Percentiles rank a stretch among this genome's conserved stretches.
phyloP scores from a whole-genome alignment of 441 rosid species.

The Pelargonium australe region DNA sequence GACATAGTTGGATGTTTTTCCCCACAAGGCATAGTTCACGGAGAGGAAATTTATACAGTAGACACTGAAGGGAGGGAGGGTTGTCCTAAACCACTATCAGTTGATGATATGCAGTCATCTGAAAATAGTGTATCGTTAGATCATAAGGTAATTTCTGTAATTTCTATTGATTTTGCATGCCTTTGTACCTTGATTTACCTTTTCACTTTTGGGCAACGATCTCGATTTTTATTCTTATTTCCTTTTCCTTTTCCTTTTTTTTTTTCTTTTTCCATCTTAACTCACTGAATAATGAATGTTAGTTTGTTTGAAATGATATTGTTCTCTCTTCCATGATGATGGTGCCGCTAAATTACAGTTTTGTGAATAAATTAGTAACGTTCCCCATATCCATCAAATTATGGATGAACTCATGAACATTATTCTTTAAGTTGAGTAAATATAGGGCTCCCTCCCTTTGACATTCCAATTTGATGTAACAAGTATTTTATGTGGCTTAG shows the following conservation, averaged over 20 bases:
- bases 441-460: no score
- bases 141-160: constrained; percentile 39
- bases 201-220: not conserved
- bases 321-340: not conserved
- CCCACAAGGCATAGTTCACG: constrained; percentile 24
- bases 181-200: not conserved
- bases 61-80: constrained; percentile 25
- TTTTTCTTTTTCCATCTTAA: not conserved
- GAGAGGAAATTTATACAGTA: constrained; percentile 23
- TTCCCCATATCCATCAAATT: not conserved
- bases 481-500: no score
- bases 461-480: no score
- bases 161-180: not conserved
- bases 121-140: constrained; percentile 25
- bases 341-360: not conserved
- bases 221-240: no score
- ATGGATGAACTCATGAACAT: not conserved
- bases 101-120: constrained; percentile 25
- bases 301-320: not conserved
- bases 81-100: constrained; percentile 16
- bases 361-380: no score
- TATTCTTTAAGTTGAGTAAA: not conserved
- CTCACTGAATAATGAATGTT: not conserved
- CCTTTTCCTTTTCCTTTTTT: not conserved
- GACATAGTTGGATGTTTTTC: constrained; percentile 28